phyloP scores from a whole-genome alignment of 257 asterid genomes.

The Solanum clarkiae region DNA sequence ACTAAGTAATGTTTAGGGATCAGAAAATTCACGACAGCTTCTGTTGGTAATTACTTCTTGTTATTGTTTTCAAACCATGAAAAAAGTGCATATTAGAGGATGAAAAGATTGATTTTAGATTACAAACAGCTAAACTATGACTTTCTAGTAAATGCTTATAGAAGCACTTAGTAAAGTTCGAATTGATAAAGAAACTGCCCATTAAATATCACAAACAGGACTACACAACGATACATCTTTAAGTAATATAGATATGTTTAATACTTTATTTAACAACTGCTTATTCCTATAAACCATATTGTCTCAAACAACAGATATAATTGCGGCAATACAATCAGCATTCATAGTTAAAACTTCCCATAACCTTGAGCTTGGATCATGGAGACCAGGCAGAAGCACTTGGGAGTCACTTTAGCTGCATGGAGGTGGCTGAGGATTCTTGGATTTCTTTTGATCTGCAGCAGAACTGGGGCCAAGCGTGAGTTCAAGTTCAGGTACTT shows the following conservation, averaged over 20 bases:
- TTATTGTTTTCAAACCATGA: not conserved
- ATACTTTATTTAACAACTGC: not conserved
- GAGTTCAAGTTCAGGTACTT: not conserved
- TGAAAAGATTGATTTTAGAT: not conserved
- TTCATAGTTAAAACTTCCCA: not conserved
- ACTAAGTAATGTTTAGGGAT: not conserved
- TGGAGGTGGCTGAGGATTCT: constrained; percentile 1
- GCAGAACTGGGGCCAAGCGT: not conserved
- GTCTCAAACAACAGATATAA: not conserved
- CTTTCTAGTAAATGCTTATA: not conserved
- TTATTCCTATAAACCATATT: not conserved
- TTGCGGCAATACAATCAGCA: not conserved
- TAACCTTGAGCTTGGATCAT: not conserved
- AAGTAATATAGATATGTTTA: not conserved
- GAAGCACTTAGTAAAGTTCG: not conserved
- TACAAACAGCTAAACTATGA: not conserved
- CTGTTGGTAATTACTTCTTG: not conserved
- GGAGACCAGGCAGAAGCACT: not conserved
- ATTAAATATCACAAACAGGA: not conserved
- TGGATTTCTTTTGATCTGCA: not conserved
- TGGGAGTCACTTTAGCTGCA: not conserved
- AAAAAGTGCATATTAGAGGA: not conserved
- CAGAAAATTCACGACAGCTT: not conserved
- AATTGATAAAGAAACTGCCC: not conserved
- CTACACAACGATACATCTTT: not conserved